Conservation (phyloP, 495 filamentous ascomycete species). For the Podospora conica region DNA sequence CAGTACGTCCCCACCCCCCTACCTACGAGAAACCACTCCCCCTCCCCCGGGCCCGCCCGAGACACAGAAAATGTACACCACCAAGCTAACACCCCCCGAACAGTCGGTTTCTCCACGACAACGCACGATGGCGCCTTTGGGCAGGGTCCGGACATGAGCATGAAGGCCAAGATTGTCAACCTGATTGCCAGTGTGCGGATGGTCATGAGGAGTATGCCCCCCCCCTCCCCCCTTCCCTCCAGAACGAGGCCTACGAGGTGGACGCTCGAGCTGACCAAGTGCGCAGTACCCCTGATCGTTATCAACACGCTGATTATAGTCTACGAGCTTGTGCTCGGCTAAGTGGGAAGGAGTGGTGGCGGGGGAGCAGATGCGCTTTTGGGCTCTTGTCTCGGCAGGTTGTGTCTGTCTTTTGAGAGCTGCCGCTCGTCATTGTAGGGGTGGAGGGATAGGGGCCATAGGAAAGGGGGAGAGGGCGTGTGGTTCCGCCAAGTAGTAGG, state of each 20-base stretch:
- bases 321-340: constrained; percentile 79
- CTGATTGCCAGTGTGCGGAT: constrained; percentile 86
- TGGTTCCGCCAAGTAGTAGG: not conserved
- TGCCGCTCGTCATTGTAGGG: not conserved
- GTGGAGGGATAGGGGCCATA: not conserved
- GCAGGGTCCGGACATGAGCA: constrained; percentile 62
- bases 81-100: constrained; percentile 3
- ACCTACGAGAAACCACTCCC: not conserved
- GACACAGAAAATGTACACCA: no score
- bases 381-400: not conserved
- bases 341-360: not conserved
- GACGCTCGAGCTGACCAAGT: not conserved
- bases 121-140: constrained; percentile 70
- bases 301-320: constrained; percentile 87
- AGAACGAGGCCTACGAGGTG: no score
- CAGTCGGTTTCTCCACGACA: constrained; percentile 74
- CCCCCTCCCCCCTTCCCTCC: not conserved
- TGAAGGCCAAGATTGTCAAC: constrained; percentile 82
- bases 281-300: constrained; percentile 81
- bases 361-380: no score
- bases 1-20: constrained; percentile 51
- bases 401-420: not conserved
- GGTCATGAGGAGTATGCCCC: constrained; percentile 84
- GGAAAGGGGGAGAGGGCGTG: not conserved
- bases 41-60: no score